Base-by-base conservation (phyloP, 2,329 filamentous ascomycete genomes). In the Domatiomyces globalis region DNA sequence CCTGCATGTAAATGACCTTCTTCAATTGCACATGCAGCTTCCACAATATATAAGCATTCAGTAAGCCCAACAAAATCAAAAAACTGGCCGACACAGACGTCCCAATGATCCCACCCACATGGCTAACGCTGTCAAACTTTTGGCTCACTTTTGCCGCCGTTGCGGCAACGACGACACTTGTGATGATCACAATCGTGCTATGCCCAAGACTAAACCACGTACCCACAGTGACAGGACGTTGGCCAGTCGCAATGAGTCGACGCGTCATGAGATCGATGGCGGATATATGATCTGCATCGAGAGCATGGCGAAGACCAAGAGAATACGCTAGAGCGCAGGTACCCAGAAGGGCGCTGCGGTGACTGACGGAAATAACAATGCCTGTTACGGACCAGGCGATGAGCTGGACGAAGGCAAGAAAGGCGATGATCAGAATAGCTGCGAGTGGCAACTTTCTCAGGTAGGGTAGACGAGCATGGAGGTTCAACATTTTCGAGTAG, bases 261-360 rank as follows among this genome's bases (percentile, higher is more conserved):
- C 92, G 78, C 0, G 92, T 96, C 83, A 94, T 94, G 39, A 96
- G 77, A 68, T 96, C 90, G 62, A 96, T 98, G 56, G 89, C 90
- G 61, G 79, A 81, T 57, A 86, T 86, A 64, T 96, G 92, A 68
- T 96, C 90, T n/a, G 90, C 92, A 63, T 96, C 92, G 45, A 96
- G 79, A n/a, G 90, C 90, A 72, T 96, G 90, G 43, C 90, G 84
- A 10, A 96, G 77, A 2, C 90, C 90, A 9, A 96, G 77, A 0
- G 87, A 87, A 67, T 94, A 96, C 22, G 89, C 83, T 0, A 96
- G 77, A 1, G 89, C 81, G 1, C 88, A 87, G 2, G 88, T 83
- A 1, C 85, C 85, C 48, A 89, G 79, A 56, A 95, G 76, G 0
- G 74, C 70, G 10, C 10, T 15, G 9, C 10, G 4, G 19, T 47